Evolutionary conservation across 257 asterid genomes (phyloP).

Genomic region (Salvia miltiorrhiza): DNA sequence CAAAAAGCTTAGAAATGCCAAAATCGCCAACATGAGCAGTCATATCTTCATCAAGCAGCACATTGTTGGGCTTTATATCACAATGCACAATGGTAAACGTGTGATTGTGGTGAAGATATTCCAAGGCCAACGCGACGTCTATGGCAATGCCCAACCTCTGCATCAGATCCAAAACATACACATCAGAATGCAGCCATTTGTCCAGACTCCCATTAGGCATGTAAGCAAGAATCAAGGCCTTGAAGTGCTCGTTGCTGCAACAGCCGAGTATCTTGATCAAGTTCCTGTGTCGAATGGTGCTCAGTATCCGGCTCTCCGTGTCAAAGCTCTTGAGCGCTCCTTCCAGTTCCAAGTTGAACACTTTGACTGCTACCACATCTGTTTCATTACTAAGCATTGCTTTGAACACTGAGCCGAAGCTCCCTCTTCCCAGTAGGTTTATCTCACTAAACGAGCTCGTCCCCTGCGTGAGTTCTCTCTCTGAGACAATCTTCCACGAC

Average conservation of each 20-base stretch:
- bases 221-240: slow-evolving; percentile 10
- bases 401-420: too few species aligned
- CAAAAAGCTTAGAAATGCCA: not conserved
- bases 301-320: not conserved
- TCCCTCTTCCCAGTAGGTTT: too few species aligned
- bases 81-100: too few species aligned
- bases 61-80: too few species aligned
- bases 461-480: too few species aligned
- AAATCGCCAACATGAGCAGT: slow-evolving; percentile 14
- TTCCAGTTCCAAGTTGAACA: not conserved
- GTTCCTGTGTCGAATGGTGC: slow-evolving; percentile 6
- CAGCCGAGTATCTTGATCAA: slow-evolving; percentile 10
- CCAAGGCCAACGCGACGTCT: slow-evolving; percentile 16
- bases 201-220: slow-evolving; percentile 15
- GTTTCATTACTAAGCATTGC: not conserved
- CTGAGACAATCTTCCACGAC: too few species aligned
- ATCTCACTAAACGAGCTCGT: too few species aligned
- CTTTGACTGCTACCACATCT: slow-evolving; percentile 6
- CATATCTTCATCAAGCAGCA: too few species aligned
- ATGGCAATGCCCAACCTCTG: not conserved
- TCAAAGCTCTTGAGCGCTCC: not conserved
- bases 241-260: not conserved
- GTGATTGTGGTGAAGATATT: slow-evolving; percentile 18
- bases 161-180: not conserved
- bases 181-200: not conserved